Evolutionary conservation across 257 asterid species (phyloP), one percentile per base, ranked within the genome.

Genomic region (Nicotiana sylvestris): DNA sequence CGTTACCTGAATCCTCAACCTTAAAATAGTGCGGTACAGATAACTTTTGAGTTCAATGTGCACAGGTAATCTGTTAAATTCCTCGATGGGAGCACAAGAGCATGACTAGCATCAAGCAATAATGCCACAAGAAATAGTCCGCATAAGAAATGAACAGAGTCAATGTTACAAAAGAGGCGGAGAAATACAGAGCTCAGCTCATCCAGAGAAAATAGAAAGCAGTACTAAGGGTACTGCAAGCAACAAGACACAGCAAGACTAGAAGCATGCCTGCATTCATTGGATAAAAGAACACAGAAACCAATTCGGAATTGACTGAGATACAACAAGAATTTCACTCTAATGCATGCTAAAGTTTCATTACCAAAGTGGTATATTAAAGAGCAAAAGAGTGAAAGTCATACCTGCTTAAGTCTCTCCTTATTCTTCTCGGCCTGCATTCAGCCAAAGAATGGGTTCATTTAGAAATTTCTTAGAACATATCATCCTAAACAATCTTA

Each of bases 391-490:
- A 84, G 64, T 16, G 29, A 83, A 83, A 86, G 15, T 27, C 46
- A 18, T 86, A 95, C 99, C 98, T 95, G 97, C 84, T 90, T 87
- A 68, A 83, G 85, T 83, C 98, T 91, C 91, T 88, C 86, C 83
- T 83, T 92, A 70, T 82, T 88, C 88, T 84, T 76, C 86, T 92
- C 97, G 77, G 87, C 95, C 99, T 95, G 98, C 91, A 87, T n/a
- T 77, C 25, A 30, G 66, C 62, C 76, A 66, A 46, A 66, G 5
- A 76, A 29, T 15, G 4, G 65, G 80, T 16, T 76, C 17, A 7
- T 51, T 76, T 51, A 76, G 65, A 76, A 1, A 51, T 51, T 51
- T 51, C 9, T 6, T 27, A 7, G 9, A 27, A 74, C 39, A 74
- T 15, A 51, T 2, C 18, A 74, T 74, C 46, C 27, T 51, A 76